Evolutionary conservation across 2,329 filamentous ascomycete species (phyloP), one percentile per base, ranked within the genome.

Genomic region (Gyromitra esculenta): DNA sequence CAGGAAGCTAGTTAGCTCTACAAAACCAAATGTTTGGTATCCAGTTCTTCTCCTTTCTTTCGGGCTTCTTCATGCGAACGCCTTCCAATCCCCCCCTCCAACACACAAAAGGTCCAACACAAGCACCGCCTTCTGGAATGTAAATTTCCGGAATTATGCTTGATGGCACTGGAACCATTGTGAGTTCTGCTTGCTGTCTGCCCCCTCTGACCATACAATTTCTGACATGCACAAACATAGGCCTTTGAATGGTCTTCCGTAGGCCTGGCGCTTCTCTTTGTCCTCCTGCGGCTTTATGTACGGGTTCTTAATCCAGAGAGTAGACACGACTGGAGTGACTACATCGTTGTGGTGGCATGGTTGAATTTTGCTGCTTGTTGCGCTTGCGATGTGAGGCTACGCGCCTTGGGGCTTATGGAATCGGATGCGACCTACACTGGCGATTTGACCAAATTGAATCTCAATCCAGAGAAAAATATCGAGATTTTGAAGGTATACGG

Each of bases 211-310:
- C 35, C 37, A 18, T 35, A 13, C 39, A 5, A 1, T 7, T 45
- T 60, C 54, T 59, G 39, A 21, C 18, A 37, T 13, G n/a, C 5
- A 45, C 15, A 54, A 45, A 70, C 45, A 62, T 43, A 76, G 73
- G 62, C 68, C 57, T 65, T 78, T 59, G 76, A 78, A 72, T 78
- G 76, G 76, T 68, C 68, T 56, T 63, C 66, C 64, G 64, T 39
- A 21, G 62, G 66, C 39, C 39, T 77, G 21, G 48, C 76, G 57
- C 63, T 77, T 45, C 37, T 77, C 37, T 73, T 78, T 74, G 76
- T 78, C 37, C 76, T 78, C 25, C 52, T 78, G 25, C 63, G 76
- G 13, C 54, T 78, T n/a, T 78, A 78, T 41, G 76, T 78, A 45
- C 56, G 67, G 39, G 31, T 73, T 48, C 57, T 25, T 39, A 39